Conservation (phyloP, 2,329 filamentous ascomycete genomes). For the Fusarium falciforme region DNA sequence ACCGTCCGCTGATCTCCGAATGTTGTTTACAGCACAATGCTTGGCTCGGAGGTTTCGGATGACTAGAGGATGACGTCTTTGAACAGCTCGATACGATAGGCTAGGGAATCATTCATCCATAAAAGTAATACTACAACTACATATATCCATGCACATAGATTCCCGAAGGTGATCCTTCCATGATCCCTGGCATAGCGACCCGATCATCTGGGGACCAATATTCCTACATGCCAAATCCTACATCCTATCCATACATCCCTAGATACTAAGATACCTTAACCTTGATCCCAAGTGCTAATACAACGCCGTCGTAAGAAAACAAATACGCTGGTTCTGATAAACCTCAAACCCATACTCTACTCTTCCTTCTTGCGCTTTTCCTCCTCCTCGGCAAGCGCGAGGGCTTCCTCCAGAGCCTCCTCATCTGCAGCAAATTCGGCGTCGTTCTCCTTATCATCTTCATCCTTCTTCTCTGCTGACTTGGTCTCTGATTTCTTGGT, state of each 20-base stretch:
- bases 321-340: constrained; percentile 21
- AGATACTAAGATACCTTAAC: constrained; percentile 7
- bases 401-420: constrained; percentile 51
- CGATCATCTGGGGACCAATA: constrained; percentile 15
- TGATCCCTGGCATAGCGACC: constrained; percentile 15
- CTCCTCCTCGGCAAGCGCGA: constrained; percentile 48
- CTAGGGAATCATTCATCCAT: constrained; percentile 4
- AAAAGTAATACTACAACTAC: neutral
- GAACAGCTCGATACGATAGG: neutral
- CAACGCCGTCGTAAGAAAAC: constrained; percentile 29
- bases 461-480: constrained; percentile 23
- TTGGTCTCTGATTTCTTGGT: constrained; percentile 31
- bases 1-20: constrained; percentile 18
- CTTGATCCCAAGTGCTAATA: constrained; percentile 12
- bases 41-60: neutral
- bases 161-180: constrained; percentile 25
- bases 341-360: neutral
- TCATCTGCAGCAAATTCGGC: constrained; percentile 50
- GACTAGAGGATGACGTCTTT: neutral
- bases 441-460: constrained; percentile 43
- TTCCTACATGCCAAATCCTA: constrained; percentile 8
- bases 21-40: constrained; percentile 4
- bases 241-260: neutral
- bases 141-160: constrained; percentile 23
- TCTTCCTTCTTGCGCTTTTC: constrained; percentile 30